Percentiles rank a stretch among this genome's conserved stretches.
These are phyloP conservation scores for Remersonia thermophila DNA, from an alignment of 2,329 filamentous ascomycete species.

Conservation along the genomic window DNA sequence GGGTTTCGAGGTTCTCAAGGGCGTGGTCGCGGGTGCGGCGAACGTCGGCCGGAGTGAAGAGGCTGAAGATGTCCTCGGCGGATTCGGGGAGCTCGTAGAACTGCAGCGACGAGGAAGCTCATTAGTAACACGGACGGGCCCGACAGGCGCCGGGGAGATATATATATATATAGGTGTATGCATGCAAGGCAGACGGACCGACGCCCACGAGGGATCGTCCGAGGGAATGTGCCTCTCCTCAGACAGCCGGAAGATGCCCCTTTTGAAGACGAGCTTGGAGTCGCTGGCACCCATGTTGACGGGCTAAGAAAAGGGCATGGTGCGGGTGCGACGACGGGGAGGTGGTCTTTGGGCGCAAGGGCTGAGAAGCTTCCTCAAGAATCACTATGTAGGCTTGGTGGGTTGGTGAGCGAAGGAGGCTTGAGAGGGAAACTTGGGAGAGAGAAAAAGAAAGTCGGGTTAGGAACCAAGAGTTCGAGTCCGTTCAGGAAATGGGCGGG, in stretches of 20 bases:
- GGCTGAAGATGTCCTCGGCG: conserved; percentile 88
- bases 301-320: conserved; percentile 14
- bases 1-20: conserved; percentile 77
- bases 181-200: conserved; percentile 47
- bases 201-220: conserved; percentile 86
- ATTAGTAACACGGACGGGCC: neutral
- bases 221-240: conserved; percentile 78
- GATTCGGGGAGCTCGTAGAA: conserved; percentile 98
- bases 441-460: no score
- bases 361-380: no score
- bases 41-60: conserved; percentile 83
- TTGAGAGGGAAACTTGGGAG: no score
- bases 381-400: no score
- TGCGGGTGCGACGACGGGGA: conserved; percentile 1
- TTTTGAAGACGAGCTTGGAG: conserved; percentile 97
- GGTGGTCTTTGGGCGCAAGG: no score
- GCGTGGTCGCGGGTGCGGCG: conserved; percentile 76
- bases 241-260: conserved; percentile 93
- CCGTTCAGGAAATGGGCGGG: neutral
- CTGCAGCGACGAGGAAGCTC: conserved; percentile 31
- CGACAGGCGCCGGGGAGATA: no score
- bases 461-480: neutral
- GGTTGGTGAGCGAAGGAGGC: no score
- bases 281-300: conserved; percentile 84
- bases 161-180: neutral